Evolutionary conservation across 2,329 filamentous ascomycete genomes (phyloP).

Genomic region (Xylariaceae sp.): DNA sequence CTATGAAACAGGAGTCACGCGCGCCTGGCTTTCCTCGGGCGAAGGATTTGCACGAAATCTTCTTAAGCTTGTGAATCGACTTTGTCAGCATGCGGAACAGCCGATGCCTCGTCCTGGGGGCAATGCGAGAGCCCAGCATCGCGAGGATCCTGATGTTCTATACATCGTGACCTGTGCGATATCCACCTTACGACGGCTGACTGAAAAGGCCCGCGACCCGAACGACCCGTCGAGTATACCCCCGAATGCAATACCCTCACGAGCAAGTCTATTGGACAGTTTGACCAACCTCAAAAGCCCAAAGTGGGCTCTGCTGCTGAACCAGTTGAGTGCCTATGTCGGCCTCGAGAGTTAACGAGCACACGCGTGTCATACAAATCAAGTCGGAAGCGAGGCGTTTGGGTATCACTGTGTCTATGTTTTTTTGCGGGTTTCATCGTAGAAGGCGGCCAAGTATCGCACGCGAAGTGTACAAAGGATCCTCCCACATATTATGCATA

Average conservation of each 20-base stretch:
- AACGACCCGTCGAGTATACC: conserved; percentile 54
- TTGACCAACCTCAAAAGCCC: conserved; percentile 59
- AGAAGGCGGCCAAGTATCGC: conserved; percentile 16
- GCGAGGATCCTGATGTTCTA: conserved; percentile 51
- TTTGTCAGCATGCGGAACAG: conserved; percentile 63
- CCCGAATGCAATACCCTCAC: conserved; percentile 61
- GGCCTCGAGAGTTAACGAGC: conserved; percentile 32
- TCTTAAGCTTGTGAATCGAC: conserved; percentile 68
- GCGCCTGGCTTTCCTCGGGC: conserved; percentile 76
- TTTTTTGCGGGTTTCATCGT: conserved; percentile 12
- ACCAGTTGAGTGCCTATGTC: conserved; percentile 65
- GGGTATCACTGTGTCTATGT: background rate
- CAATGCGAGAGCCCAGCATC: conserved; percentile 31
- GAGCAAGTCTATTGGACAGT: conserved; percentile 65
- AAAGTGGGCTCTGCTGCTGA: conserved; percentile 63
- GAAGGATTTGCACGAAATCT: conserved; percentile 83
- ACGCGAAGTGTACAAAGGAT: conserved; percentile 18
- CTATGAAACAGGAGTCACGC: conserved; percentile 70
- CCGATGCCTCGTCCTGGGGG: conserved; percentile 38
- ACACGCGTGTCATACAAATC: conserved; percentile 1
- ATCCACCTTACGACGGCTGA: conserved; percentile 64
- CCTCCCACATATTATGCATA: conserved; percentile 12
- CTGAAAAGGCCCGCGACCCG: conserved; percentile 65
- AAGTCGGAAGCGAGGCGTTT: conserved; percentile 23
- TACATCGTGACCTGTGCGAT: conserved; percentile 68